Percentiles rank a stretch among this genome's conserved stretches.
phyloP scores from a whole-genome alignment of 2,329 filamentous ascomycete species.

The Phyllosticta citriasiana region DNA sequence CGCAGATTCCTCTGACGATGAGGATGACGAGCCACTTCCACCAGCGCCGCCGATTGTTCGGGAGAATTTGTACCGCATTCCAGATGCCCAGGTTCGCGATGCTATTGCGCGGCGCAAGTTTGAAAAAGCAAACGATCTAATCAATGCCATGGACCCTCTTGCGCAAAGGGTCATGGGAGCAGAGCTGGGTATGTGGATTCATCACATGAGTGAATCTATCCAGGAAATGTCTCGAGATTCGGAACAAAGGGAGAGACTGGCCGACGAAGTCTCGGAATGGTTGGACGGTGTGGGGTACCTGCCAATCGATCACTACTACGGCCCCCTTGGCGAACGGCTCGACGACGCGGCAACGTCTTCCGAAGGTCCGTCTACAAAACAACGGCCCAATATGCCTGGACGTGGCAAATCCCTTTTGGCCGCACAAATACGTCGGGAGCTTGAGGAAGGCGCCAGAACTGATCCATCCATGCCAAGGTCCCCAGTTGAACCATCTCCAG shows the following conservation, averaged over 20 bases:
- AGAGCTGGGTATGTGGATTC: conserved; percentile 3
- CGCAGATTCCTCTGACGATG: conserved; percentile 1
- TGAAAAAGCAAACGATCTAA: background rate
- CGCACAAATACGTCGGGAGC: conserved; percentile 35
- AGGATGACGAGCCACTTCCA: background rate
- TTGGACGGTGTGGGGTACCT: background rate
- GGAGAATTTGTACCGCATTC: background rate
- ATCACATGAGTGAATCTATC: background rate
- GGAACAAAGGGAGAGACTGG: background rate
- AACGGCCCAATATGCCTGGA: conserved; percentile 37
- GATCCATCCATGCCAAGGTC: background rate
- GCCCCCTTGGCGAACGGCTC: background rate
- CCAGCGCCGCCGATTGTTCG: background rate
- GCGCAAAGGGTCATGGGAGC: background rate
- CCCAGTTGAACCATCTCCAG: background rate
- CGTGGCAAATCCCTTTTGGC: conserved; percentile 37
- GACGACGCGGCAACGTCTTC: background rate
- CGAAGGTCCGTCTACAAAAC: conserved; percentile 3
- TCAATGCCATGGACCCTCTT: conserved; percentile 1
- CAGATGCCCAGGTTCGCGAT: background rate
- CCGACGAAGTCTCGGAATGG: background rate
- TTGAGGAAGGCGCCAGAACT: conserved; percentile 31
- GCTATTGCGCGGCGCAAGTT: background rate
- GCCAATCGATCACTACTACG: background rate
- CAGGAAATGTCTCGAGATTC: background rate